Evolutionary conservation across 2,329 filamentous ascomycete genomes (phyloP), one percentile per base, ranked within the genome.

Genomic region (Celoporthe dispersa): DNA sequence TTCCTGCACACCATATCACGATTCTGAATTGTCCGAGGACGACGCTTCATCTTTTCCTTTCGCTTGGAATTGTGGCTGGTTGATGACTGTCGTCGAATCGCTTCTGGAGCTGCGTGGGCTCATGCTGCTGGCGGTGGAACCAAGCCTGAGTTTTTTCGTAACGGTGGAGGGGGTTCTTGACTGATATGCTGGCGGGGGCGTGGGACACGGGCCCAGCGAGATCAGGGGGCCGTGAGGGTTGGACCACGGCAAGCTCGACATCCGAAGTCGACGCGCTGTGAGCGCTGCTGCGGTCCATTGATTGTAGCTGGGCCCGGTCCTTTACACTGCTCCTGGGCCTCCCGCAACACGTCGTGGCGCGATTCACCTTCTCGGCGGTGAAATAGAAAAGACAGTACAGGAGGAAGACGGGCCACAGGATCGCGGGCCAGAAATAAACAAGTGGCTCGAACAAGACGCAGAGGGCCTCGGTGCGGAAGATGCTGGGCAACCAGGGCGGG

Each of bases 271-370:
- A 67, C 6, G 37, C 39, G 39, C 39, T 39, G 14, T 60, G 33
- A 16, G 48, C 41, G 9, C 19, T 28, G 16, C 28, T 39, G n/a
- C 41, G 7, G 22, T 35, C 22, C 51, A 22, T 28, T 4, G 37
- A 61, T 19, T 33, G 35, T 14, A 51, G 25, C n/a, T 55, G 65
- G 2, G 16, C 44, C 25, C 55, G 35, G 2, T 51, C 35, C 57
- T 59, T 48, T 12, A 14, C 57, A 9, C 4, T 61, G 8, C 55
- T 11, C 53, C 25, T 44, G 55, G 28, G 37, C 19, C 39, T 48
- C 22, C 65, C 65, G 35, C 53, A 67, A 25, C 53, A 67, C 28
- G 65, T 67, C 22, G 37, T 60, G n/a, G 65, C 53, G 51, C 48
- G 53, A 5, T 44, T 31, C 5, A 22, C 12, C 51, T 67, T 67